phyloP scores from a whole-genome alignment of 1,139 yeast genomes.

The Yamadazyma mexicana region DNA sequence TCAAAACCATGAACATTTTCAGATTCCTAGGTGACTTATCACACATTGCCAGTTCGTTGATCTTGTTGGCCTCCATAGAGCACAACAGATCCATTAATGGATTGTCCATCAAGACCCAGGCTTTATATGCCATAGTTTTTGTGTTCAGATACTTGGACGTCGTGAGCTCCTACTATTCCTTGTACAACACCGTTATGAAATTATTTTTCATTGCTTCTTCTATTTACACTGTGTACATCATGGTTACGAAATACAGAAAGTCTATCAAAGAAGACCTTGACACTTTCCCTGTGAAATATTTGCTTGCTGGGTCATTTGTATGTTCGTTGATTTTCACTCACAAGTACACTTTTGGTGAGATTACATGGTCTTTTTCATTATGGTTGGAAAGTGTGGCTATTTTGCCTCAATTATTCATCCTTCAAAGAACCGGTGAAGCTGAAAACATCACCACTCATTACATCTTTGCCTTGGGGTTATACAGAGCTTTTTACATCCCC shows the following conservation, averaged over 20 bases:
- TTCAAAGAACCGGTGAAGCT: slow-evolving; percentile 89
- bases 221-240: slow-evolving; percentile 69
- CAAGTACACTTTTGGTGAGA: slow-evolving; percentile 60
- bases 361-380: slow-evolving; percentile 73
- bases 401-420: slow-evolving; percentile 85
- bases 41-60: slow-evolving; percentile 77
- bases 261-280: slow-evolving; percentile 57
- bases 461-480: slow-evolving; percentile 87
- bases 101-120: slow-evolving; percentile 85
- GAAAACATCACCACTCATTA: slow-evolving; percentile 87
- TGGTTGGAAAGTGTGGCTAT: slow-evolving; percentile 94
- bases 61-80: slow-evolving; percentile 72
- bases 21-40: slow-evolving; percentile 73
- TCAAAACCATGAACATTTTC: slow-evolving; percentile 49
- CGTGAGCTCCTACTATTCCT: slow-evolving; percentile 56
- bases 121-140: slow-evolving; percentile 74
- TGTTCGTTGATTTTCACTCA: slow-evolving; percentile 67
- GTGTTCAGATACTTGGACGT: slow-evolving; percentile 78
- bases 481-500: slow-evolving; percentile 86
- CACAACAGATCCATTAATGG: slow-evolving; percentile 72
- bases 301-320: slow-evolving; percentile 63
- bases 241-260: slow-evolving; percentile 62
- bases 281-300: slow-evolving; percentile 72
- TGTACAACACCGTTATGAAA: slow-evolving; percentile 82
- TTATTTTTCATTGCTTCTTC: slow-evolving; percentile 76